Base-by-base conservation (phyloP, 1,284 basidiomycete species). In the Pyrrhoderma lamaoense region DNA sequence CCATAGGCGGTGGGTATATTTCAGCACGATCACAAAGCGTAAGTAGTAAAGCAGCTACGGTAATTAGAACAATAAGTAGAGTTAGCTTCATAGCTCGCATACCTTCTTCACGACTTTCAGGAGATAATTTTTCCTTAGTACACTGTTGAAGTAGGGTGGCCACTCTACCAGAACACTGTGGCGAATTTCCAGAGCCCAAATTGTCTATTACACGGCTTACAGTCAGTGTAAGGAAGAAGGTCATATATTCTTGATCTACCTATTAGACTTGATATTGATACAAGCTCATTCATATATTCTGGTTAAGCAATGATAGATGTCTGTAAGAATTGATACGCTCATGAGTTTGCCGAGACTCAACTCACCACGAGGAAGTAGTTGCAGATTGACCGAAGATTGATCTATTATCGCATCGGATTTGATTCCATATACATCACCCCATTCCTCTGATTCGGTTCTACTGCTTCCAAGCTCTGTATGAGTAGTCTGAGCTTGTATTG, bases 1-100 rank as follows among this genome's bases (percentile, higher is more conserved):
- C 49, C 49, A 51, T 51, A 8, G 49, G 49, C 19, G 49, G 49
- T 11, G 27, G 14, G 16, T 51, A 51, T 31, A 45, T 44, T n/a
- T 23, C 35, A 23, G 25, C 35, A 2, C 49, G 49, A 27, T 51
- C 49, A 19, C 49, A 51, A 18, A 51, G 49, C 2, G 49, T 51
- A 7, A 51, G 31, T n/a, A 51, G 34, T 11, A 45, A 18, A 8
- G 49, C 49, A 2, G 49, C 49, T 51, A 34, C 11, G 35, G 22
- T 8, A 31, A 23, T 16, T 19, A 19, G 2, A 46, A 27, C 42
- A 31, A 16, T 8, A 27, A 31, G n/a, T 16, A 22, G 8, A 21
- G 8, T 36, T 34, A 45, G 3, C 3, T 3, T 44, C 1, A 19
- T 7, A 2, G 14, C 8, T 3, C 34, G 39, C 31, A 23, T 4